phyloP scores from a whole-genome alignment of 1,284 basidiomycete genomes.

The Cryptococcus sp. region DNA sequence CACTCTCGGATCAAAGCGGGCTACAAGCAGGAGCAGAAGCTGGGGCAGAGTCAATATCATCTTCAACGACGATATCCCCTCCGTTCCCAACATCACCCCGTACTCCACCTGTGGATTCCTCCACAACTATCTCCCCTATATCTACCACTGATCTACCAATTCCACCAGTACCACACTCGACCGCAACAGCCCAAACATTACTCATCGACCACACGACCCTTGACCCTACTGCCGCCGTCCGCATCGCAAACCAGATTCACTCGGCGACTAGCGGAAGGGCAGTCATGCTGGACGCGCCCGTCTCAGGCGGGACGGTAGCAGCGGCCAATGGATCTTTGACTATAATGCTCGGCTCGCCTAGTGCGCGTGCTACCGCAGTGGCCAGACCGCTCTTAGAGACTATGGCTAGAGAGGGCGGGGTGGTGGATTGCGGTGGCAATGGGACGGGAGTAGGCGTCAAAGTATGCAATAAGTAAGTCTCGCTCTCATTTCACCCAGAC shows the following conservation, averaged over 20 bases:
- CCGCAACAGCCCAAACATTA: slow-evolving; percentile 35
- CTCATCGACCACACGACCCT: slow-evolving; percentile 52
- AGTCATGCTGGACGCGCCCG: slow-evolving; percentile 48
- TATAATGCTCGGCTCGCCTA: slow-evolving; percentile 49
- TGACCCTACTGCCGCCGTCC: slow-evolving; percentile 44
- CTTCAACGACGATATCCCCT: not conserved
- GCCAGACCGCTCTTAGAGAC: slow-evolving; percentile 41
- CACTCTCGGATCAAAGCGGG: not conserved
- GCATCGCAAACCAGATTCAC: slow-evolving; percentile 38
- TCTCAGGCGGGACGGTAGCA: slow-evolving; percentile 46
- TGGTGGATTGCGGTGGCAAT: slow-evolving; percentile 44
- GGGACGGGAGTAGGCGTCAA: slow-evolving; percentile 49
- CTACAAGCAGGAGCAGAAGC: not conserved
- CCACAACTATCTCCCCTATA: slow-evolving; percentile 4
- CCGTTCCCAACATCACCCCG: not conserved
- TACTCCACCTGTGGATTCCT: slow-evolving; percentile 1
- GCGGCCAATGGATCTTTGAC: slow-evolving; percentile 43
- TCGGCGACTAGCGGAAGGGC: slow-evolving; percentile 28
- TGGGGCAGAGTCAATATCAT: not conserved
- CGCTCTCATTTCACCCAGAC: not conserved
- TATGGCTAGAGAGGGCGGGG: slow-evolving; percentile 45
- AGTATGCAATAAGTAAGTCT: slow-evolving; percentile 50
- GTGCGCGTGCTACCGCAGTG: slow-evolving; percentile 26
- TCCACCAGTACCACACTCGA: not conserved
- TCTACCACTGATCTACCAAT: not conserved